phyloP scores from a whole-genome alignment of 805 yeast genomes.

The Wickerhamiella bombiphila region DNA sequence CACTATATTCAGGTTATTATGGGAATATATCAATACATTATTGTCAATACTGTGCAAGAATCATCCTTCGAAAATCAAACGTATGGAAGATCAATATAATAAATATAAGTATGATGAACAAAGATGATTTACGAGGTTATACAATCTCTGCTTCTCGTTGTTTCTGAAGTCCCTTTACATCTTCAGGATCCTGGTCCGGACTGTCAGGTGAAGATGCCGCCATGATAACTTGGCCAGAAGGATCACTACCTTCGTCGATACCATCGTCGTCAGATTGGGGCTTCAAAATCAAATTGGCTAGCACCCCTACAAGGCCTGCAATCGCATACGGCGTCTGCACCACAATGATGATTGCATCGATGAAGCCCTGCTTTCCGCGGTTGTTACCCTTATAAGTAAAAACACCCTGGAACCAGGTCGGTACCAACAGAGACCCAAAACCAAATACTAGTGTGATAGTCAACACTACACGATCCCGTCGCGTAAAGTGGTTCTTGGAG shows the following conservation, averaged over 20 bases:
- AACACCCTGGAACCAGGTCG: slow-evolving; percentile 47
- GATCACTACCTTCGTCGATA: slow-evolving; percentile 2
- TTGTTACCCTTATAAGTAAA: slow-evolving; percentile 57
- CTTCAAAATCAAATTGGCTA: slow-evolving; percentile 48
- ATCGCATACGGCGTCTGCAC: slow-evolving; percentile 64
- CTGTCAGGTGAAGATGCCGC: no score
- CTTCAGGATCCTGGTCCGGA: no score
- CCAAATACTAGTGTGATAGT: slow-evolving; percentile 55
- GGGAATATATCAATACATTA: no score
- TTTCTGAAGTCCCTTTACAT: no score
- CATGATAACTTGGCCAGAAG: background rate
- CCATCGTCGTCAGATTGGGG: slow-evolving; percentile 31
- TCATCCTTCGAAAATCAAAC: no score
- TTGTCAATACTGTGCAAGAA: no score
- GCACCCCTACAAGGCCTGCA: slow-evolving; percentile 48
- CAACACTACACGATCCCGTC: slow-evolving; percentile 60
- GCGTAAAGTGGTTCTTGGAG: slow-evolving; percentile 37
- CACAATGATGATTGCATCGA: slow-evolving; percentile 52
- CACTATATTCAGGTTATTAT: no score
- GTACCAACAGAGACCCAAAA: slow-evolving; percentile 49
- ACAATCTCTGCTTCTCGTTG: no score
- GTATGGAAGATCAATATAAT: no score
- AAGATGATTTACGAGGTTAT: no score
- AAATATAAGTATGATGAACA: no score
- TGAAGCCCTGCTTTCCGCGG: slow-evolving; percentile 41